Evolutionary conservation across 2,329 filamentous ascomycete species (phyloP), one percentile per base, ranked within the genome.

Genomic region (Nothophaeocryptopus gaeumannii): DNA sequence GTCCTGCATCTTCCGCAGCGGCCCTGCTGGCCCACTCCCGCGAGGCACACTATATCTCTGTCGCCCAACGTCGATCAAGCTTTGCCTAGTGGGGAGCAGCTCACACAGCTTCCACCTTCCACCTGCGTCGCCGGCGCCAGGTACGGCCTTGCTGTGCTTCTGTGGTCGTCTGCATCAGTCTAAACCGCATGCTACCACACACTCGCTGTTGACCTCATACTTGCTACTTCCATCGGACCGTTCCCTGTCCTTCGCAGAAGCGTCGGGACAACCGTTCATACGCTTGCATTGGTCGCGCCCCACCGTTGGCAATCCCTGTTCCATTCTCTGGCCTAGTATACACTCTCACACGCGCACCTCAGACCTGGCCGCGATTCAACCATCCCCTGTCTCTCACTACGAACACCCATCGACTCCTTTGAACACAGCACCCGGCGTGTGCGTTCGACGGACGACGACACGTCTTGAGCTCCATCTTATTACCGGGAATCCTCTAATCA

Each of bases 261-360:
- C 39, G 15, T 47, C 51, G 49, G 47, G 41, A 45, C 51, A 35
- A 39, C 47, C 39, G 35, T 43, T 41, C 53, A 49, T 51, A 49
- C 58, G 53, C 51, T 49, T 43, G 37, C 58, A 53, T 45, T 47
- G 45, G 42, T 55, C 47, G 53, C 36, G 49, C 53, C 50, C 53
- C 53, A 56, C 53, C 20, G 20, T 26, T 26, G 20, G 20, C 20
- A 26, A 26, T 31, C 36, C 14, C 26, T 33, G n/a, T 32, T 31
- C 3, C 30, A 35, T 35, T 20, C 15, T 31, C 29, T 7, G 20
- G 20, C 20, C 20, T 26, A 26, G 20, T 26, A 26, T 26, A 26
- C 20, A 26, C 20, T 26, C 20, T 26, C 20, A 26, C 20, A 26
- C 20, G 20, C 20, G 20, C 20, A 26, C 20, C 20, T 26, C 20